Conservation (phyloP, 1,139 yeast species). For the Magnusiomyces tetraspermus region DNA sequence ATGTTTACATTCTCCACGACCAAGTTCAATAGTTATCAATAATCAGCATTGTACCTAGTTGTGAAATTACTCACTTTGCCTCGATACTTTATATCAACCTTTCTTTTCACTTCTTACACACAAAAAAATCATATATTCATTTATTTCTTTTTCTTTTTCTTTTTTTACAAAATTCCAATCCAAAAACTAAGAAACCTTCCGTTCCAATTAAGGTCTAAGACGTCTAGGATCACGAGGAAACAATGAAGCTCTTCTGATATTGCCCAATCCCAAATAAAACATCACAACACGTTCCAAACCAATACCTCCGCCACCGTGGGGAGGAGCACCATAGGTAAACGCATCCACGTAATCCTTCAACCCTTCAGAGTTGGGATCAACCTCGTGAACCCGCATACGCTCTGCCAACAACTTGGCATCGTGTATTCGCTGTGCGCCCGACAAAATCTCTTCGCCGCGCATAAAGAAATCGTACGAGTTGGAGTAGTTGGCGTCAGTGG, state of each 20-base stretch:
- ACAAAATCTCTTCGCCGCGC: conserved; percentile 98
- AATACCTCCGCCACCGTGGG: conserved; percentile 99
- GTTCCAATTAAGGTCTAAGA: conserved; percentile 59
- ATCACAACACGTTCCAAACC: conserved; percentile 97
- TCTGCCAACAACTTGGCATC: conserved; percentile 73
- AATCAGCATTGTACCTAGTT: too few relatives aligned
- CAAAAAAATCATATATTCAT: neutral
- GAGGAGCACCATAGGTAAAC: conserved; percentile 90
- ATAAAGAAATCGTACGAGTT: conserved; percentile 92
- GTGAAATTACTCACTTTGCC: too few relatives aligned
- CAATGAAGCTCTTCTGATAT: conserved; percentile 92
- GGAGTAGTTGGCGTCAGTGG: conserved; percentile 83
- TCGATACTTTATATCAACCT: too few relatives aligned
- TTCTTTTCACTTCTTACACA: too few relatives aligned
- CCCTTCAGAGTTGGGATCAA: conserved; percentile 74
- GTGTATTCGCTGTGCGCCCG: conserved; percentile 99
- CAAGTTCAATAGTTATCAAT: too few relatives aligned
- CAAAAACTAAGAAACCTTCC: too few relatives aligned
- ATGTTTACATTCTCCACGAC: too few relatives aligned
- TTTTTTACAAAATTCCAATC: too few relatives aligned
- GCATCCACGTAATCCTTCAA: conserved; percentile 86
- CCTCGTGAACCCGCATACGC: conserved; percentile 75
- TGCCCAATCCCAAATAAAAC: conserved; percentile 94
- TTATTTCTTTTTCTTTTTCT: too few relatives aligned
- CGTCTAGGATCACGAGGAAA: conserved; percentile 99